Evolutionary conservation across 2,329 filamentous ascomycete genomes (phyloP), one percentile per base, ranked within the genome.

Genomic region (Apiospora pterosperma): DNA sequence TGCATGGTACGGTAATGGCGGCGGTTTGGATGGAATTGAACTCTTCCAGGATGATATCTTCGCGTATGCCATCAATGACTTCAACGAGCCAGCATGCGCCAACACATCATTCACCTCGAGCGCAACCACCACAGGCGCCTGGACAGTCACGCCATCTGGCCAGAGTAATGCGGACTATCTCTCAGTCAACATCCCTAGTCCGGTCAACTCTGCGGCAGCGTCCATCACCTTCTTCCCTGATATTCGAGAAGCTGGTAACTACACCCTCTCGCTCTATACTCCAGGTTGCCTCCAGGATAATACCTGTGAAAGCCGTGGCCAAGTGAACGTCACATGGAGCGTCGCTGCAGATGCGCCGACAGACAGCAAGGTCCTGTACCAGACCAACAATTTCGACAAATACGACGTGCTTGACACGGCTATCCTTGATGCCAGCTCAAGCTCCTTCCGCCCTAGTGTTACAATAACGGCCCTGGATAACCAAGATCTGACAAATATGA

Each of bases 301-400:
- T 62, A 91, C 90, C 2, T 99, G 96, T 75, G 76, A 75, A 21
- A 88, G 84, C 16, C 89, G 96, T 72, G 96, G 95, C 19, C 86
- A 88, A 71, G 90, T 97, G 64, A 93, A 93, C 69, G 84, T 99
- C 62, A 95, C 91, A 1, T 92, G 89, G 38, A 84, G 83, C 28
- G 88, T 96, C 81, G 85, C 88, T 3, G 79, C 81, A 69, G 72
- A 67, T 12, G 82, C 74, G 72, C 78, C 64, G 73, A 77, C 70
- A 70, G 79, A 61, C 75, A 77, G 86, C 34, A 87, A 83, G 0
- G 84, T 86, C 0, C 80, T 97, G 8, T 96, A 86, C 75, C 96
- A 99, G 77, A 97, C 94, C 21, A 99, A 99, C 79, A 86, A 96
- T 75, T 96, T 90, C 76, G 95, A 98, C 81, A 99, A 99, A 78